Conservation (phyloP, 2,329 filamentous ascomycete genomes). For the Aaosphaeria pasadenensis region DNA sequence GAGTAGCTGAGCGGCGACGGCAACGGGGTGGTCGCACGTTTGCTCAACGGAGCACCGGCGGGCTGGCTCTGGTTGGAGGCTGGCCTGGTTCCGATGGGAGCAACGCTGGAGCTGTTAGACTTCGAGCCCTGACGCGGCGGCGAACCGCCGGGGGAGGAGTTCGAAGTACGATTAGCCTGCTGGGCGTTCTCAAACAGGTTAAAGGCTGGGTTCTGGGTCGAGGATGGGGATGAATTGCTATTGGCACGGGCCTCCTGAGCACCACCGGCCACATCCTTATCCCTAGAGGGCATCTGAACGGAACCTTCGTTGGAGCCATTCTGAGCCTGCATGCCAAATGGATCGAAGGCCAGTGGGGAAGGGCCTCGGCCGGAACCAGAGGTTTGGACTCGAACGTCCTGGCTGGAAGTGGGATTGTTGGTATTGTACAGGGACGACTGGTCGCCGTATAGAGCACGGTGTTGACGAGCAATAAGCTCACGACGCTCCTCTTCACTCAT, state of each 20-base stretch:
- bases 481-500: constrained; percentile 96
- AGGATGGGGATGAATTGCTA: constrained; percentile 81
- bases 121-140: constrained; percentile 67
- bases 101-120: constrained; percentile 64
- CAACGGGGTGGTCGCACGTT: constrained; percentile 84
- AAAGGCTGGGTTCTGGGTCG: constrained; percentile 53
- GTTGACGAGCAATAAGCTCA: constrained; percentile 92
- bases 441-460: constrained; percentile 87
- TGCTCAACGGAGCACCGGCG: constrained; percentile 62
- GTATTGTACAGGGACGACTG: constrained; percentile 64
- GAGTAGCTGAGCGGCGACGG: constrained; percentile 76
- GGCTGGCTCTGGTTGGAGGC: constrained; percentile 57
- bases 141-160: constrained; percentile 80
- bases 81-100: constrained; percentile 90
- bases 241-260: constrained; percentile 68
- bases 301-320: constrained; percentile 52
- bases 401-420: constrained; percentile 63
- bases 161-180: constrained; percentile 74
- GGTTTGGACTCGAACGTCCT: constrained; percentile 59
- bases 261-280: constrained; percentile 43
- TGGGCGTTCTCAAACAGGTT: constrained; percentile 52
- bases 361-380: constrained; percentile 64
- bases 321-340: constrained; percentile 55
- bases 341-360: constrained; percentile 79
- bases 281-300: constrained; percentile 51